A percentile compares a stretch with the other conserved stretches of the same genome.
These are phyloP conservation scores for Colletotrichum magnum DNA, from an alignment of 2,329 filamentous ascomycete species.

Conservation along the genomic window DNA sequence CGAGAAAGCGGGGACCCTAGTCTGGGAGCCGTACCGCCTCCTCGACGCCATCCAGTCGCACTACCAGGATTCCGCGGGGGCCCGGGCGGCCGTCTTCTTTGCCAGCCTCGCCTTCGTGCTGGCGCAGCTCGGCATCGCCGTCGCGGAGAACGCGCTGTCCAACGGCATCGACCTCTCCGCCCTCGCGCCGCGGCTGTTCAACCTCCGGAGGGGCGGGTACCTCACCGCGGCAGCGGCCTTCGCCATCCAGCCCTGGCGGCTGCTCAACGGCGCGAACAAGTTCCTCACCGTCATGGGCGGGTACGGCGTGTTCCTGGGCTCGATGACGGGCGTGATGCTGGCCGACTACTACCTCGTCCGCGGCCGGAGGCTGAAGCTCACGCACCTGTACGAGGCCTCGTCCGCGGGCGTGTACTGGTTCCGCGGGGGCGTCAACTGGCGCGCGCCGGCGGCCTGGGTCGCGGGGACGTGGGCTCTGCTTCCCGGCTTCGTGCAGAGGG, in stretches of 20 bases:
- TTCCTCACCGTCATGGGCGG: constrained; percentile 49
- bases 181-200: constrained; percentile 45
- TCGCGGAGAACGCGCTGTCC: constrained; percentile 42
- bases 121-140: constrained; percentile 43
- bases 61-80: constrained; percentile 31
- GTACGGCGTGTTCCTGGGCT: constrained; percentile 52
- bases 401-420: constrained; percentile 45
- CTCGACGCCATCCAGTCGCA: constrained; percentile 44
- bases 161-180: constrained; percentile 49
- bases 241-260: constrained; percentile 45
- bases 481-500: constrained; percentile 45
- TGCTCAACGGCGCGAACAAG: constrained; percentile 44
- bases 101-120: constrained; percentile 43
- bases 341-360: constrained; percentile 53
- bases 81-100: constrained; percentile 42
- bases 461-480: constrained; percentile 44
- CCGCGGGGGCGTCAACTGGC: constrained; percentile 43
- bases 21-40: constrained; percentile 49
- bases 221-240: constrained; percentile 42
- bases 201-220: constrained; percentile 41
- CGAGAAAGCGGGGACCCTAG: constrained; percentile 41
- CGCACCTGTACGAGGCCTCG: constrained; percentile 49
- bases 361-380: constrained; percentile 51
- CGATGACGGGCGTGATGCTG: constrained; percentile 54
- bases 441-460: constrained; percentile 41